Percentiles rank a stretch among this genome's conserved stretches.
These are phyloP conservation scores for Chlorella sp. DNA, from an alignment of 139 green algal genomes.

Conservation along the genomic window DNA sequence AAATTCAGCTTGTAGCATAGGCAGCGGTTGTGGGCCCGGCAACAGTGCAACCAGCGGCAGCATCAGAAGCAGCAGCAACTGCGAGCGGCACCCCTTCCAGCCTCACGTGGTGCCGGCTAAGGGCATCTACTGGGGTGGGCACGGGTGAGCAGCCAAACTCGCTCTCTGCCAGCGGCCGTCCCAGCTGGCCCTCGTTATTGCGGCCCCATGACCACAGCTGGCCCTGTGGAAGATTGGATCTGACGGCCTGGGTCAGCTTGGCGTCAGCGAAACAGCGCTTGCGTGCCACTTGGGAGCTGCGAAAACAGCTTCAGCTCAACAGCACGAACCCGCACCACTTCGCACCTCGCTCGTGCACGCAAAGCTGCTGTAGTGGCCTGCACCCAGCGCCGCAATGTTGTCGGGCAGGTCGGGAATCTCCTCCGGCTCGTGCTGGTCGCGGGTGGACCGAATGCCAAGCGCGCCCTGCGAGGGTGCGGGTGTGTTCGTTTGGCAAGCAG, in stretches of 20 bases:
- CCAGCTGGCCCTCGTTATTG: conserved; percentile 44
- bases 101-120: background rate
- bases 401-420: conserved; percentile 22
- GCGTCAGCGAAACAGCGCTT: too few relatives aligned
- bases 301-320: too few relatives aligned
- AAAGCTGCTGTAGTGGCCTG: conserved; percentile 51
- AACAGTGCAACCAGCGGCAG: background rate
- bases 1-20: too few relatives aligned
- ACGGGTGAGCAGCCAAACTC: conserved; percentile 26
- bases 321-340: too few relatives aligned
- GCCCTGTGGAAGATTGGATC: conserved; percentile 1
- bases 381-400: conserved; percentile 34
- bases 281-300: too few relatives aligned
- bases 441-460: conserved; percentile 6
- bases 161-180: background rate
- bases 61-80: background rate
- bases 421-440: conserved; percentile 44
- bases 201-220: conserved; percentile 24
- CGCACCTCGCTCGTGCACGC: conserved; percentile 23
- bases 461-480: conserved; percentile 40
- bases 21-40: too few relatives aligned
- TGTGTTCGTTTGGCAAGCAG: too few relatives aligned
- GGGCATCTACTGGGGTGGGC: background rate
- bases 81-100: background rate
- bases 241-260: too few relatives aligned